Evolutionary conservation across 768 basidiomycete genomes (phyloP).

Genomic region (Suillus spraguei): DNA sequence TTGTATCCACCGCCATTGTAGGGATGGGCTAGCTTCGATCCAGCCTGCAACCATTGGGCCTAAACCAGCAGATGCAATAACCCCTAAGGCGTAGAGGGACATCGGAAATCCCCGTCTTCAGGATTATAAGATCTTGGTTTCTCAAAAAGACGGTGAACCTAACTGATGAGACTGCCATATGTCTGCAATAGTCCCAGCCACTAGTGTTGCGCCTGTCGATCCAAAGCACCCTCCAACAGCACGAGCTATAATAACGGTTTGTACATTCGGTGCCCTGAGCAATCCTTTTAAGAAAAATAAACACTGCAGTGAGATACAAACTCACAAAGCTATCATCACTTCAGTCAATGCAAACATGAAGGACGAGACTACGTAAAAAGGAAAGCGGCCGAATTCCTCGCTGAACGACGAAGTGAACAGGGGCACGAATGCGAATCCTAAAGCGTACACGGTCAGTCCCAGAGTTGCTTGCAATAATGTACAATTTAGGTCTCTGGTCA

Average conservation of each 20-base stretch:
- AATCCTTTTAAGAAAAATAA: background rate
- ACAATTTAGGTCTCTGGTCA: slow-evolving; percentile 50
- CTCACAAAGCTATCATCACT: slow-evolving; percentile 38
- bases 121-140: background rate
- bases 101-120: slow-evolving; percentile 76
- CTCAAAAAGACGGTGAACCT: slow-evolving; percentile 20
- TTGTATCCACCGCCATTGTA: slow-evolving; percentile 84
- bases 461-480: slow-evolving; percentile 48
- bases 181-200: slow-evolving; percentile 74
- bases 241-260: slow-evolving; percentile 67
- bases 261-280: slow-evolving; percentile 45
- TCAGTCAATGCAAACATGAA: slow-evolving; percentile 55
- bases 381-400: slow-evolving; percentile 71
- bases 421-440: slow-evolving; percentile 66
- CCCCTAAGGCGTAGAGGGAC: slow-evolving; percentile 67
- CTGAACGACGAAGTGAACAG: slow-evolving; percentile 70
- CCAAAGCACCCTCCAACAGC: slow-evolving; percentile 68
- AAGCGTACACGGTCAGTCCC: slow-evolving; percentile 52
- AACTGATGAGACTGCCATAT: slow-evolving; percentile 67
- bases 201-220: slow-evolving; percentile 72
- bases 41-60: slow-evolving; percentile 68
- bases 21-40: slow-evolving; percentile 57
- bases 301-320: background rate
- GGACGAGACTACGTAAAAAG: slow-evolving; percentile 54
- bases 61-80: slow-evolving; percentile 61